A percentile compares a stretch with the other conserved stretches of the same genome.
phyloP scores from a whole-genome alignment of 805 yeast genomes.

The Kodamaea laetipori region DNA sequence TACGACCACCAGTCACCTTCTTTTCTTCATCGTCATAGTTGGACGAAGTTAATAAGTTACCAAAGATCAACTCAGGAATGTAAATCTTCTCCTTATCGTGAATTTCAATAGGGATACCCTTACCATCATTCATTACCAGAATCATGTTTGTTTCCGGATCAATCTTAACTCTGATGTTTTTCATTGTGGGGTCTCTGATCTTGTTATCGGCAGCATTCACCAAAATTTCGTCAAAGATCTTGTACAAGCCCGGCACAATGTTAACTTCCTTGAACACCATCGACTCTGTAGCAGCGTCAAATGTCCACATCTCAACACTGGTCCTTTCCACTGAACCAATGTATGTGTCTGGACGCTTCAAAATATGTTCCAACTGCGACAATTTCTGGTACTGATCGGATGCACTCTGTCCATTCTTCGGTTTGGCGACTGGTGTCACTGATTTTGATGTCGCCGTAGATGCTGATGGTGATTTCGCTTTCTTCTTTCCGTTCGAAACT shows the following conservation, averaged over 20 bases:
- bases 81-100: constrained; percentile 90
- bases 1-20: constrained; percentile 98
- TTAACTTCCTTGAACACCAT: constrained; percentile 61
- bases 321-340: constrained; percentile 91
- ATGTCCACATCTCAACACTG: constrained; percentile 82
- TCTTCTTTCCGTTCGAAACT: constrained; percentile 15
- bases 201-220: constrained; percentile 99
- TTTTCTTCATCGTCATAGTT: constrained; percentile 94
- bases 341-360: constrained; percentile 97
- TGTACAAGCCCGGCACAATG: constrained; percentile 94
- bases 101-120: constrained; percentile 92
- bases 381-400: constrained; percentile 88
- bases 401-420: constrained; percentile 31
- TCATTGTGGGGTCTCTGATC: constrained; percentile 92
- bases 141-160: constrained; percentile 74
- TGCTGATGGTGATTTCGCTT: constrained; percentile 7
- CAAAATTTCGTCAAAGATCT: constrained; percentile 93
- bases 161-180: constrained; percentile 77
- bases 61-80: constrained; percentile 95
- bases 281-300: constrained; percentile 49
- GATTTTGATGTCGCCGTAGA: constrained; percentile 19
- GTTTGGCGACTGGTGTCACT: constrained; percentile 11
- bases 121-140: constrained; percentile 87
- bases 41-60: constrained; percentile 90
- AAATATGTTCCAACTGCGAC: constrained; percentile 92